Percentiles rank a stretch among this genome's conserved stretches.
These are phyloP conservation scores for Amaranthus tricolor DNA, from an alignment of 179 eudicot species.

Conservation along the genomic window DNA sequence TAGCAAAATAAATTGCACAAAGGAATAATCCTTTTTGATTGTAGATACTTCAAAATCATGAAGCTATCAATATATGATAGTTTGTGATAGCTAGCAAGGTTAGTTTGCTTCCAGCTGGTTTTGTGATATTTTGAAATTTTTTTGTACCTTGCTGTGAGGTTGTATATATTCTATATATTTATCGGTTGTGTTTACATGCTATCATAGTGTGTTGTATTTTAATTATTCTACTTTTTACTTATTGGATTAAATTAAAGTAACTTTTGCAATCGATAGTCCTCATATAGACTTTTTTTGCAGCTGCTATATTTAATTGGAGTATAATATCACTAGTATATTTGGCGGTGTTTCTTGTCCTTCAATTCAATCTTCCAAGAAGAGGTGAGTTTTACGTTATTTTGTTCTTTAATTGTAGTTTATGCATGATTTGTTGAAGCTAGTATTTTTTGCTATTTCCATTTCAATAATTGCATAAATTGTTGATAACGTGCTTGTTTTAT, in stretches of 20 bases:
- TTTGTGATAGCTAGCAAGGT: not conserved
- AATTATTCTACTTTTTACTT: not conserved
- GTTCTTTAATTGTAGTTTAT: not conserved
- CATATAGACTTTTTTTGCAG: conserved; percentile 46
- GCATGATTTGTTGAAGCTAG: not conserved
- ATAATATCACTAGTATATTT: conserved; percentile 71
- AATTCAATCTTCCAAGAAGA: conserved; percentile 57
- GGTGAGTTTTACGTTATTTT: conserved; percentile 43
- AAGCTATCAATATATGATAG: not conserved
- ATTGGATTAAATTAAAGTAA: not conserved
- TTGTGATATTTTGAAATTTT: not conserved
- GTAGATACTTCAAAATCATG: not conserved
- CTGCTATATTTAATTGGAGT: conserved; percentile 87
- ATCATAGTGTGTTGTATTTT: not conserved
- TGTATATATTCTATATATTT: not conserved
- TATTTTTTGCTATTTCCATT: not conserved
- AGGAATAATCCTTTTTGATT: not conserved
- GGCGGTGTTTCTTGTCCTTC: conserved; percentile 68
- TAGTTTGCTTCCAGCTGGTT: not conserved
- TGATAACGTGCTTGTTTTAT: not conserved
- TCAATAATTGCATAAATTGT: not conserved
- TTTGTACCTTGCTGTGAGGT: not conserved
- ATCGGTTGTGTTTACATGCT: not conserved
- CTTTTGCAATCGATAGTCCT: not conserved
- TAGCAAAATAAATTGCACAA: too few species aligned